Conservation (phyloP, 192 early-diverging fungal genomes). For the Dimargaris cristalligena region DNA sequence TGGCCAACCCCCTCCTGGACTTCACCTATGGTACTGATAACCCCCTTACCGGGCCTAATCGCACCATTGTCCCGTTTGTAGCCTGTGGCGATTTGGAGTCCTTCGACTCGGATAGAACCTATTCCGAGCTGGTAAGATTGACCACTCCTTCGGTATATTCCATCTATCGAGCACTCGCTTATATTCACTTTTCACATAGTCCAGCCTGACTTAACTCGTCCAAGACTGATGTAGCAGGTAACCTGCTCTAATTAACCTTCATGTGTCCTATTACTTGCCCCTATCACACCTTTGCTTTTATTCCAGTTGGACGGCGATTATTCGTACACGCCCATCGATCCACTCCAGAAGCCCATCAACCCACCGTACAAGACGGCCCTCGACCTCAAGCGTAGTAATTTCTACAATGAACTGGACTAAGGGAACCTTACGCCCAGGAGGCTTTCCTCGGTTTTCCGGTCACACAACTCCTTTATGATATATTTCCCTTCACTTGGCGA, state of each 20-base stretch:
- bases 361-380: slow-evolving; percentile 79
- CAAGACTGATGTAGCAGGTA: no score
- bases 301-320: slow-evolving; percentile 17
- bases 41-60: slow-evolving; percentile 48
- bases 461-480: no score
- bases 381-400: slow-evolving; percentile 53
- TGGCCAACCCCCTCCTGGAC: slow-evolving; percentile 81
- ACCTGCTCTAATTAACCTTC: slow-evolving; percentile 6
- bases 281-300: background rate
- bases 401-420: slow-evolving; percentile 36
- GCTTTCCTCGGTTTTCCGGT: no score
- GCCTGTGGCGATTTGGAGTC: slow-evolving; percentile 81
- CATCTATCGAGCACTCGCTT: no score
- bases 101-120: slow-evolving; percentile 80
- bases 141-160: no score
- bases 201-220: no score
- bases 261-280: background rate
- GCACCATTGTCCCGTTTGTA: slow-evolving; percentile 73
- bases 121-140: slow-evolving; percentile 38
- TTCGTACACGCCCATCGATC: slow-evolving; percentile 37
- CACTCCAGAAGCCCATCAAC: slow-evolving; percentile 70
- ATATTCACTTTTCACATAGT: no score
- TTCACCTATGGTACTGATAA: slow-evolving; percentile 51
- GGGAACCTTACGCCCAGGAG: no score
- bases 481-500: no score